Conservation (phyloP, 305 asterid species). For the Rubia occidens region DNA sequence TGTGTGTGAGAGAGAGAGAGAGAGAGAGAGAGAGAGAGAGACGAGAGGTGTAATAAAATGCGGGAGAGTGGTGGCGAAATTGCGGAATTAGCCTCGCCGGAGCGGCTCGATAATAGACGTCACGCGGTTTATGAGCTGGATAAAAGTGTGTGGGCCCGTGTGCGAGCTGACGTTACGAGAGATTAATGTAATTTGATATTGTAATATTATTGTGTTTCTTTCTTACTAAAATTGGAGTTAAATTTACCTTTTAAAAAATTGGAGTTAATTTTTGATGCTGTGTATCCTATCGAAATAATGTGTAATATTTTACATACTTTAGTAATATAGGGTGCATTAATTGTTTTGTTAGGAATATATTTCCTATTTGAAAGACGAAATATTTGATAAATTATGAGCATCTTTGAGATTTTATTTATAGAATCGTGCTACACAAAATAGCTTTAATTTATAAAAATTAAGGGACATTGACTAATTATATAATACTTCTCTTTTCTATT, state of each 20-base stretch:
- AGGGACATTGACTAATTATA: too few species aligned
- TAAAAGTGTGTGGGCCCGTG: not conserved
- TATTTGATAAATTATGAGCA: not conserved
- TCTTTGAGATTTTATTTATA: too few species aligned
- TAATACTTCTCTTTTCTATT: too few species aligned
- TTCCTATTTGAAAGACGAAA: not conserved
- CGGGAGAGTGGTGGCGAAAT: not conserved
- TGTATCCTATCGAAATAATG: not conserved
- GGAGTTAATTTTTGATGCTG: not conserved
- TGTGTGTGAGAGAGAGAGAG: too few species aligned
- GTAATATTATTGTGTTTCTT: not conserved
- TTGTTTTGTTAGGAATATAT: not conserved
- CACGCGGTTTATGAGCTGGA: constrained; percentile 12
- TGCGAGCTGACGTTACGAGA: not conserved
- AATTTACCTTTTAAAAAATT: not conserved
- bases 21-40: not conserved
- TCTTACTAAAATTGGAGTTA: not conserved
- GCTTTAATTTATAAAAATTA: too few species aligned
- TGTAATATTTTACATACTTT: not conserved
- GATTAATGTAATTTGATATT: not conserved
- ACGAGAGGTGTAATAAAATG: not conserved
- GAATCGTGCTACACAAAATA: not conserved
- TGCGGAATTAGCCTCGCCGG: not conserved
- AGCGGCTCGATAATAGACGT: not conserved
- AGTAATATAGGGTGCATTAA: not conserved